phyloP scores from a whole-genome alignment of 352 stramenopile species.

The Globisporangium viniferum region DNA sequence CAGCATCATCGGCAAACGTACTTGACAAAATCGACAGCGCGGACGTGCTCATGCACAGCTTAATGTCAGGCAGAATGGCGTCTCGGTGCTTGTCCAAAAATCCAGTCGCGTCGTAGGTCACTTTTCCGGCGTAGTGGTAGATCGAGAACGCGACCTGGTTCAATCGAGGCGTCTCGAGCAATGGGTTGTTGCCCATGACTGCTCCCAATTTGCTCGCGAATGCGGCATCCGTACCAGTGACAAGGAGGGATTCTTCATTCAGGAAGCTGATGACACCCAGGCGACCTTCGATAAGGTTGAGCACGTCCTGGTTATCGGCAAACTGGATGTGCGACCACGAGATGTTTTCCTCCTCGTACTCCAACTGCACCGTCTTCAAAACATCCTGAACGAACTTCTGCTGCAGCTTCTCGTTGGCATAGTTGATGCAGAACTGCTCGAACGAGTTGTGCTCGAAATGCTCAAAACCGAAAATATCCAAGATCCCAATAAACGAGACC shows the following conservation, averaged over 20 bases:
- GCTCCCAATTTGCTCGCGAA: conserved; percentile 87
- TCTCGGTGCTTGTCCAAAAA: conserved; percentile 88
- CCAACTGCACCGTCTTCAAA: conserved; percentile 91
- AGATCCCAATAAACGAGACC: conserved; percentile 87
- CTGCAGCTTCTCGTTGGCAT: conserved; percentile 94
- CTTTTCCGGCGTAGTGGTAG: conserved; percentile 85
- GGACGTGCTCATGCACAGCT: conserved; percentile 80
- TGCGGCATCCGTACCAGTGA: conserved; percentile 79
- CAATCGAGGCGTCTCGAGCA: conserved; percentile 79
- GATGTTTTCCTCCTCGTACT: conserved; percentile 95
- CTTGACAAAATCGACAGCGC: conserved; percentile 59
- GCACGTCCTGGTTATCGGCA: conserved; percentile 88
- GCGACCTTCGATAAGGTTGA: conserved; percentile 88
- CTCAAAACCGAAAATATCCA: conserved; percentile 99
- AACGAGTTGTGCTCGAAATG: conserved; percentile 97
- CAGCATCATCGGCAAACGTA: conserved; percentile 55
- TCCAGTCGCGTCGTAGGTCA: conserved; percentile 77
- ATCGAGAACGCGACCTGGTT: conserved; percentile 84
- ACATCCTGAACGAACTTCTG: conserved; percentile 89
- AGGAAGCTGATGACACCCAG: conserved; percentile 88
- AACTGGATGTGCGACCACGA: conserved; percentile 90
- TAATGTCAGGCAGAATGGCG: conserved; percentile 80
- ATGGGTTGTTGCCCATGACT: conserved; percentile 86
- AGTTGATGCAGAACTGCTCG: conserved; percentile 96
- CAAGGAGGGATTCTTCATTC: conserved; percentile 88